A percentile compares a stretch with the other conserved stretches of the same genome.
These are phyloP conservation scores for Phanerochaete sordida DNA, from an alignment of 768 basidiomycete genomes.

Conservation along the genomic window DNA sequence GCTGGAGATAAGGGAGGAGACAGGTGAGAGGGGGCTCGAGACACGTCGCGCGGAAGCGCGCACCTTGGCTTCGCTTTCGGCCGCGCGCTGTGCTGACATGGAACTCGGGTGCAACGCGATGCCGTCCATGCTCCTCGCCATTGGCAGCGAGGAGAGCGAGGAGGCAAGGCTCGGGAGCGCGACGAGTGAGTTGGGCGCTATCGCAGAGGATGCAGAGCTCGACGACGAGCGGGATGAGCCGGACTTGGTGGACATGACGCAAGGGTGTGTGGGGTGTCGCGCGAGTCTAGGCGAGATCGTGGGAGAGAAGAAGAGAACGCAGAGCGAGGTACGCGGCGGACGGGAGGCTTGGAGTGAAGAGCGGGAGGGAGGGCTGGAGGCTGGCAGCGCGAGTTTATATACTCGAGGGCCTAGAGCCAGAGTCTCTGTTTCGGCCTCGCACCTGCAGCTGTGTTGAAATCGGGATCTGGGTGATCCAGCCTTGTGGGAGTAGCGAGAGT, in stretches of 20 bases:
- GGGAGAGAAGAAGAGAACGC: conserved; percentile 6
- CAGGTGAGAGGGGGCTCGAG: background rate
- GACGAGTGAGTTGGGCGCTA: conserved; percentile 53
- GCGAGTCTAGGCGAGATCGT: conserved; percentile 6
- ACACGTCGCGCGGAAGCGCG: conserved; percentile 9
- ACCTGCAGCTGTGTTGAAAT: background rate
- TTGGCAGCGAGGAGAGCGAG: conserved; percentile 63
- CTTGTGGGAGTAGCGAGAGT: background rate
- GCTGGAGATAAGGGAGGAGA: conserved; percentile 35
- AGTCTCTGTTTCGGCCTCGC: conserved; percentile 6
- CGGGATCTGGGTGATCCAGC: conserved; percentile 8
- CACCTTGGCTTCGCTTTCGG: conserved; percentile 78
- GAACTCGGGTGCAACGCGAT: conserved; percentile 61
- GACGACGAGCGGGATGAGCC: conserved; percentile 22
- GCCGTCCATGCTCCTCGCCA: conserved; percentile 66
- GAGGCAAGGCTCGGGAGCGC: conserved; percentile 72
- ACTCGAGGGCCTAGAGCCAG: conserved; percentile 2
- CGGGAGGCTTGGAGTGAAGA: background rate
- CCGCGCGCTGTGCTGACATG: conserved; percentile 63
- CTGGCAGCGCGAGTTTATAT: conserved; percentile 7
- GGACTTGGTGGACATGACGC: conserved; percentile 20
- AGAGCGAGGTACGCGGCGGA: background rate
- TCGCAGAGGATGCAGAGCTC: conserved; percentile 42
- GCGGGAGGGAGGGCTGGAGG: background rate
- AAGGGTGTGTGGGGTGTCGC: conserved; percentile 11